Percentiles rank a stretch among this genome's conserved stretches.
Conservation (phyloP, 345 rosid species). For the Brassica cretica region DNA sequence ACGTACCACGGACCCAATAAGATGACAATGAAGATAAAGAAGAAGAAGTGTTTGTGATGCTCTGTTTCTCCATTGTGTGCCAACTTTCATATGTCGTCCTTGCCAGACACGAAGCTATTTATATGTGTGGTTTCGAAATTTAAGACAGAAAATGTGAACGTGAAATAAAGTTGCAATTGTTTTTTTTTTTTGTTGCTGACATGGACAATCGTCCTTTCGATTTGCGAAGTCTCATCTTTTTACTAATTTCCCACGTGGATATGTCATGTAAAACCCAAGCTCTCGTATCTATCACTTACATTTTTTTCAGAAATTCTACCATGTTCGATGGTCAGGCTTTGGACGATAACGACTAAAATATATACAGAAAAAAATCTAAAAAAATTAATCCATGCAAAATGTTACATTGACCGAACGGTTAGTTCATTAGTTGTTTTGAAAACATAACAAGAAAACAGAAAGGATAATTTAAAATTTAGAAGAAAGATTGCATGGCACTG, state of each 20-base stretch:
- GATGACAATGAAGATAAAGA: slow-evolving; percentile 32
- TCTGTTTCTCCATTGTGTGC: slow-evolving; percentile 30
- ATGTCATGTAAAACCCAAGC: slow-evolving; percentile 36
- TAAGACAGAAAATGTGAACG: slow-evolving; percentile 23
- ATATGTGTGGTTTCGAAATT: slow-evolving; percentile 15
- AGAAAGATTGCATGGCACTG: slow-evolving; percentile 12
- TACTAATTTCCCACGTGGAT: slow-evolving; percentile 25
- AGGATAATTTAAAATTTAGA: not conserved
- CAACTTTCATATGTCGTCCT: slow-evolving; percentile 18
- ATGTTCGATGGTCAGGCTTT: slow-evolving; percentile 25
- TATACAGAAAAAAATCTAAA: not conserved
- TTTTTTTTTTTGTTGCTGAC: slow-evolving; percentile 18
- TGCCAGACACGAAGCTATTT: slow-evolving; percentile 12
- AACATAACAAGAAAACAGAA: not conserved
- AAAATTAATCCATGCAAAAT: no score
- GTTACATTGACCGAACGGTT: not conserved
- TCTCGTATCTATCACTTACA: slow-evolving; percentile 26
- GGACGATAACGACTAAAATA: not conserved
- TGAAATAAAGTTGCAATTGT: slow-evolving; percentile 34
- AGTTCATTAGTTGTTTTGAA: not conserved
- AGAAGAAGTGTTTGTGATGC: slow-evolving; percentile 32
- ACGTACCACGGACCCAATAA: slow-evolving; percentile 56
- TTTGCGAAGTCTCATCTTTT: slow-evolving; percentile 23
- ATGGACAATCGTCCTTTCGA: slow-evolving; percentile 29
- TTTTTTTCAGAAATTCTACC: slow-evolving; percentile 10